Conservation (phyloP, 345 rosid species). For the Arabidopsis arenosa region DNA sequence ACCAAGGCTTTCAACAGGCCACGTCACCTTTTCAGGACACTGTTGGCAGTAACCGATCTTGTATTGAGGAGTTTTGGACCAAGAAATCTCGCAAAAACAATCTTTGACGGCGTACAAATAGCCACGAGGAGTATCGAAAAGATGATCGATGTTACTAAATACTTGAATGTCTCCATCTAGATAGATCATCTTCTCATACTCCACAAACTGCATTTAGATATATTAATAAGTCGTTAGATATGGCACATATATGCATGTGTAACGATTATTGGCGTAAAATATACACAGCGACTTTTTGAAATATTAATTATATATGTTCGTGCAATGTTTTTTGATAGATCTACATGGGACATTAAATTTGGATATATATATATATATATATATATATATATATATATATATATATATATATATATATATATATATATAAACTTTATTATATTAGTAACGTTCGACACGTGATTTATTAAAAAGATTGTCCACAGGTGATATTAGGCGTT, state of each 20-base stretch:
- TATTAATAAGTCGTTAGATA: background rate
- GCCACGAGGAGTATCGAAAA: constrained; percentile 57
- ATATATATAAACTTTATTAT: background rate
- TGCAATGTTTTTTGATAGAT: background rate
- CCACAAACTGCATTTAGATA: constrained; percentile 52
- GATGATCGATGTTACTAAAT: constrained; percentile 63
- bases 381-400: background rate
- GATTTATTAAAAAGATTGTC: no score
- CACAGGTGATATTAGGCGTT: background rate
- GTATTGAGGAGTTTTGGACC: constrained; percentile 56
- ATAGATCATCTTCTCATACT: constrained; percentile 69
- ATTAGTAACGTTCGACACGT: background rate
- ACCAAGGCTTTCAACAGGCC: constrained; percentile 51
- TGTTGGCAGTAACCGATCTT: constrained; percentile 72
- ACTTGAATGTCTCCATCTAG: constrained; percentile 80
- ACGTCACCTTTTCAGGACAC: constrained; percentile 56
- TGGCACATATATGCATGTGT: no score
- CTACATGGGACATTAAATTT: constrained; percentile 12
- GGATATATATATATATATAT: background rate
- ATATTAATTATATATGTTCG: background rate
- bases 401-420: no score
- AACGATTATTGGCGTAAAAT: background rate
- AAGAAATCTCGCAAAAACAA: constrained; percentile 65
- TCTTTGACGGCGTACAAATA: constrained; percentile 66
- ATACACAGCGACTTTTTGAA: background rate